phyloP scores from a whole-genome alignment of 768 basidiomycete species.

The Trametes punicea region DNA sequence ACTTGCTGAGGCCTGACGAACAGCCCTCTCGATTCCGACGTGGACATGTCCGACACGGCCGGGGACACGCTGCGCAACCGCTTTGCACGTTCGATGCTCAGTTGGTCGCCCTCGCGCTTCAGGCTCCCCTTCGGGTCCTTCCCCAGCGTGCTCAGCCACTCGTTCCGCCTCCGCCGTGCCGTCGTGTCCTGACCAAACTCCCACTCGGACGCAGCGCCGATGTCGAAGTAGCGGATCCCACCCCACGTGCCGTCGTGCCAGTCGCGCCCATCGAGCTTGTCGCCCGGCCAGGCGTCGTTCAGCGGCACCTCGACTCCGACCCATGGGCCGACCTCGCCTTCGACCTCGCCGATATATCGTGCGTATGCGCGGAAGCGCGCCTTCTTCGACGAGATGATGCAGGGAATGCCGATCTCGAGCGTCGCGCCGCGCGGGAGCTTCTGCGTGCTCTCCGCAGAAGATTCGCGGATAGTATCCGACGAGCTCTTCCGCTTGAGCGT shows the following conservation, averaged over 20 bases:
- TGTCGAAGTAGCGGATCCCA: constrained; percentile 82
- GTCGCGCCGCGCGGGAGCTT: constrained; percentile 57
- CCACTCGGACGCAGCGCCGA: constrained; percentile 60
- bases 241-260: constrained; percentile 88
- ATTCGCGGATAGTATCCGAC: constrained; percentile 33
- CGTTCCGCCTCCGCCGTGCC: constrained; percentile 40
- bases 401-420: constrained; percentile 84
- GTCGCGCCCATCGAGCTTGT: constrained; percentile 56
- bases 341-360: constrained; percentile 83
- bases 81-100: constrained; percentile 48
- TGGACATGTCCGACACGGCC: constrained; percentile 53
- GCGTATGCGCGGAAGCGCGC: constrained; percentile 85
- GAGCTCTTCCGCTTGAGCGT: constrained; percentile 38
- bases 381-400: constrained; percentile 81
- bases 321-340: constrained; percentile 81
- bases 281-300: constrained; percentile 49
- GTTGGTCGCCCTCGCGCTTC: constrained; percentile 59
- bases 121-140: constrained; percentile 29
- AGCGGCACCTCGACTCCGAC: constrained; percentile 89
- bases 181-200: constrained; percentile 52
- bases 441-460: constrained; percentile 2
- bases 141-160: constrained; percentile 35
- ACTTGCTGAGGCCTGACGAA: constrained; percentile 87
- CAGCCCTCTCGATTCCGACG: constrained; percentile 64
- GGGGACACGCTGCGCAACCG: constrained; percentile 69